Conservation (phyloP, 176 grass and related monocot species). For the Aegilops speltoides region DNA sequence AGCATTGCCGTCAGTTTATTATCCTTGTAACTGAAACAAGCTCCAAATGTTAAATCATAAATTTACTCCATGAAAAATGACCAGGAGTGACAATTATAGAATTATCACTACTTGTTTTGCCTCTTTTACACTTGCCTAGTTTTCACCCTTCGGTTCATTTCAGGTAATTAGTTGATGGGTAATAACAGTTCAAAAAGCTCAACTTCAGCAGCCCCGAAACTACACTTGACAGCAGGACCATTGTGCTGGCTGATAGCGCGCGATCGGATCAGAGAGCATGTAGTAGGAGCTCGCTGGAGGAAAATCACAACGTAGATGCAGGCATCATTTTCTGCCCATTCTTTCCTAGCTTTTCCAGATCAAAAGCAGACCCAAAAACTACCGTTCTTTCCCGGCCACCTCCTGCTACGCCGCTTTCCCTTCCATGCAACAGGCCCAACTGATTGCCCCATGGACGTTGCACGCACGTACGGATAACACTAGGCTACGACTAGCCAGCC, state of each 20-base stretch:
- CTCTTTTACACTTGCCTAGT: too few species aligned
- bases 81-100: too few species aligned
- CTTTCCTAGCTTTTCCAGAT: slow-evolving; percentile 13
- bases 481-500: slow-evolving; percentile 44
- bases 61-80: too few species aligned
- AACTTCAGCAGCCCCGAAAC: slow-evolving; percentile 7
- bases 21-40: too few species aligned
- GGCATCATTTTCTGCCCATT: slow-evolving; percentile 37
- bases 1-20: too few species aligned
- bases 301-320: slow-evolving; percentile 31
- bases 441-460: slow-evolving; percentile 5
- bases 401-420: slow-evolving; percentile 11
- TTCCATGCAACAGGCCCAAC: slow-evolving; percentile 14
- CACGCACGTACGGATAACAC: slow-evolving; percentile 44
- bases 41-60: too few species aligned
- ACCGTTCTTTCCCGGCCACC: slow-evolving; percentile 21
- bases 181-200: not conserved
- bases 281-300: not conserved
- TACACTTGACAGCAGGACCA: not conserved
- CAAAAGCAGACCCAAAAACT: slow-evolving; percentile 48
- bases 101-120: too few species aligned
- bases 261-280: not conserved
- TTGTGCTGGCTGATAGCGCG: not conserved
- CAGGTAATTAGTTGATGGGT: not conserved
- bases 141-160: not conserved